phyloP scores from a whole-genome alignment of 1,139 yeast species.

The Pichia sp. region DNA sequence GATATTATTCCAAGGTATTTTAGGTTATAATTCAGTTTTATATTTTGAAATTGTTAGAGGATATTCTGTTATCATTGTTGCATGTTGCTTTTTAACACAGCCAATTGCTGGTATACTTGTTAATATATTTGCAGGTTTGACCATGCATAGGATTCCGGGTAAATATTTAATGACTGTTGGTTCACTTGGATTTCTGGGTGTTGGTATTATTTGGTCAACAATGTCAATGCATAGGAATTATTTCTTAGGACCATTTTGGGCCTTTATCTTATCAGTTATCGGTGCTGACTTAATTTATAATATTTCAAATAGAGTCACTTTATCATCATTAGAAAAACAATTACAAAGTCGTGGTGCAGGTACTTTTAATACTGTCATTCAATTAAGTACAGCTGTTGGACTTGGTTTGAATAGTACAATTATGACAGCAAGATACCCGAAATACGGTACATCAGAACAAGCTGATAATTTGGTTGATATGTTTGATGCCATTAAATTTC shows the following conservation, averaged over 20 bases:
- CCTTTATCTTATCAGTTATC: slow-evolving; percentile 33
- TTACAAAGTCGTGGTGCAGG: slow-evolving; percentile 42
- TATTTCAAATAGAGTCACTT: slow-evolving; percentile 36
- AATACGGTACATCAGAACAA: slow-evolving; percentile 27
- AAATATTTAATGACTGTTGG: slow-evolving; percentile 32
- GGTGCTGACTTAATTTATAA: slow-evolving; percentile 42
- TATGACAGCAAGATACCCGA: slow-evolving; percentile 29
- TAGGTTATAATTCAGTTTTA: slow-evolving; percentile 34
- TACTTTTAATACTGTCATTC: slow-evolving; percentile 37
- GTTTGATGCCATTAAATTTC: slow-evolving; percentile 33
- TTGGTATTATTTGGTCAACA: slow-evolving; percentile 37
- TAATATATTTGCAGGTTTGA: slow-evolving; percentile 37
- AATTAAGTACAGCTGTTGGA: slow-evolving; percentile 36
- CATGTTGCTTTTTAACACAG: slow-evolving; percentile 34
- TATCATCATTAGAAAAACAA: slow-evolving; percentile 33
- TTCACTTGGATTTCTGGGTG: slow-evolving; percentile 29
- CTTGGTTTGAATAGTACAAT: slow-evolving; percentile 36
- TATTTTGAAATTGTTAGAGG: slow-evolving; percentile 35
- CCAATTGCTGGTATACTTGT: slow-evolving; percentile 35
- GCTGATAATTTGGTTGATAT: slow-evolving; percentile 21
- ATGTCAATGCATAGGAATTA: slow-evolving; percentile 30
- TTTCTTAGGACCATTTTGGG: slow-evolving; percentile 40
- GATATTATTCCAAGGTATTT: slow-evolving; percentile 35
- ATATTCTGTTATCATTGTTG: slow-evolving; percentile 34
- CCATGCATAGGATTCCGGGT: slow-evolving; percentile 38